Evolutionary conservation across 2,329 filamentous ascomycete genomes (phyloP).

Genomic region (Balansia obtecta): DNA sequence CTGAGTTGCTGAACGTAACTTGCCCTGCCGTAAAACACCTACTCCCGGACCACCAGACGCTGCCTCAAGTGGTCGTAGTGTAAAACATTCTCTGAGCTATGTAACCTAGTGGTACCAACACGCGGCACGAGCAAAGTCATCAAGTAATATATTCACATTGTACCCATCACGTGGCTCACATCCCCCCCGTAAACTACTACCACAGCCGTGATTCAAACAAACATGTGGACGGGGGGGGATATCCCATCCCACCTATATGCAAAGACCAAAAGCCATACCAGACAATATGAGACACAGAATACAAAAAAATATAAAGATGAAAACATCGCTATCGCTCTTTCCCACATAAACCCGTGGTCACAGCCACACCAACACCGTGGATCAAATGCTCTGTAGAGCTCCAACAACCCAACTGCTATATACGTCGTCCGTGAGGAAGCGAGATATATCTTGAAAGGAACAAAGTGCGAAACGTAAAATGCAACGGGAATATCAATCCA

Average conservation of each 20-base stretch:
- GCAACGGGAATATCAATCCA: conserved; percentile 1
- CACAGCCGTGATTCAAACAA: background rate
- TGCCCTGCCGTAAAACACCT: too few species aligned
- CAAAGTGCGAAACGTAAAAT: background rate
- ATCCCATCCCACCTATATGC: background rate
- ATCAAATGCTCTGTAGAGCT: background rate
- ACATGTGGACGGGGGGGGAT: background rate
- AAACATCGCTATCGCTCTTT: background rate
- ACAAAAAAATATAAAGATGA: background rate
- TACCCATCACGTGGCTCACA: too few species aligned
- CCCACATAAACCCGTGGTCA: background rate
- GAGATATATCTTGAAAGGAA: background rate
- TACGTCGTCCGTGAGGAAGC: background rate
- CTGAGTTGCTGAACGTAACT: too few species aligned
- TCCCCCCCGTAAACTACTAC: background rate
- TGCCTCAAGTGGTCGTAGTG: too few species aligned
- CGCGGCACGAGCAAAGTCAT: too few species aligned
- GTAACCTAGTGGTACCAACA: too few species aligned
- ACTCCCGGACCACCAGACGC: too few species aligned
- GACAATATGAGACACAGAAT: background rate
- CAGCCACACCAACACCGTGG: background rate
- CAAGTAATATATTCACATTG: too few species aligned
- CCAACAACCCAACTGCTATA: background rate
- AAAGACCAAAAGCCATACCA: background rate
- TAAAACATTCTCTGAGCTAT: too few species aligned